phyloP scores from a whole-genome alignment of 2,329 filamentous ascomycete genomes.

The Trichoderma koningiopsis region DNA sequence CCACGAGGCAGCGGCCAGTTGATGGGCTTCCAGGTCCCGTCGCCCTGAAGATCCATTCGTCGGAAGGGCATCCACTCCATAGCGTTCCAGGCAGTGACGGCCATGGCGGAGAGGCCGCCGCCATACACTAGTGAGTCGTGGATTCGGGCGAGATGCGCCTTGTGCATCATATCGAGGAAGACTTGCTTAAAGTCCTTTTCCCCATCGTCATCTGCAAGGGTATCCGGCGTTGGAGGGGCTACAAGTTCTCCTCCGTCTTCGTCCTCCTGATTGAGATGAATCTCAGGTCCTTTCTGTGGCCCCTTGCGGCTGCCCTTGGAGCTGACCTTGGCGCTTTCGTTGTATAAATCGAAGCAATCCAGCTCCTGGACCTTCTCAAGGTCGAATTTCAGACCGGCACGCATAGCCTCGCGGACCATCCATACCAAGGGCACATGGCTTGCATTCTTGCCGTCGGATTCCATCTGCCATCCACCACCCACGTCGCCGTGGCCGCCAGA shows the following conservation, averaged over 20 bases:
- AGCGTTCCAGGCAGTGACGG: slow-evolving; percentile 70
- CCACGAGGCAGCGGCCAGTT: slow-evolving; percentile 78
- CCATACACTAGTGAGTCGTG: slow-evolving; percentile 72
- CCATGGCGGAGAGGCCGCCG: slow-evolving; percentile 56
- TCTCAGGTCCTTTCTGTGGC: slow-evolving; percentile 28
- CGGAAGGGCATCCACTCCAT: slow-evolving; percentile 84
- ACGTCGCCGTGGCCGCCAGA: slow-evolving; percentile 78
- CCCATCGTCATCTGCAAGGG: slow-evolving; percentile 31
- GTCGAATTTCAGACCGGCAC: slow-evolving; percentile 72
- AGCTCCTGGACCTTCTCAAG: slow-evolving; percentile 66
- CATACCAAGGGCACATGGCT: slow-evolving; percentile 70
- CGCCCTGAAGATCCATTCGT: slow-evolving; percentile 72
- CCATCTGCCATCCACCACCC: slow-evolving; percentile 72
- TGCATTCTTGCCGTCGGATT: slow-evolving; percentile 59
- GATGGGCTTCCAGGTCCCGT: slow-evolving; percentile 79
- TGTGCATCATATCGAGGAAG: slow-evolving; percentile 62
- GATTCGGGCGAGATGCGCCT: slow-evolving; percentile 57
- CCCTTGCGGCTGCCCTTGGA: background rate
- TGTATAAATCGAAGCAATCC: slow-evolving; percentile 51
- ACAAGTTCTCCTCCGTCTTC: slow-evolving; percentile 26
- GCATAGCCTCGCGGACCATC: slow-evolving; percentile 64
- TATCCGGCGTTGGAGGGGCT: slow-evolving; percentile 29
- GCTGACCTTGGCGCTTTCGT: slow-evolving; percentile 4
- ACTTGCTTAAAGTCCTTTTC: slow-evolving; percentile 30
- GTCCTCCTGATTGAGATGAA: slow-evolving; percentile 29